phyloP scores from a whole-genome alignment of 1,139 yeast species.

The Saccharomyces hybrid region DNA sequence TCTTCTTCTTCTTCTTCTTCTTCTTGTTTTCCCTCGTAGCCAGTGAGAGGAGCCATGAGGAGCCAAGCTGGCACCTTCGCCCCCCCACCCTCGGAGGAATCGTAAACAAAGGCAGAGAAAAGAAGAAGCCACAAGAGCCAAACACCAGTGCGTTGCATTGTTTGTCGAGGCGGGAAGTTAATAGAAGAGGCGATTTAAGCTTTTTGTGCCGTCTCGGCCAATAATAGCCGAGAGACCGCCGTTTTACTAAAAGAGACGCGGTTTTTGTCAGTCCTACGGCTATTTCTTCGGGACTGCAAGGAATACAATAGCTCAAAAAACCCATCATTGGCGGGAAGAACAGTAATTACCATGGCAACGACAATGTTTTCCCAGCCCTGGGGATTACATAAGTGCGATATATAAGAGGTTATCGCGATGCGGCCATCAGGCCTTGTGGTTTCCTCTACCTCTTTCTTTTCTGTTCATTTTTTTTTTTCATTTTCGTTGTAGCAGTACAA shows the following conservation, averaged over 20 bases:
- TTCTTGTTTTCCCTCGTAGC: neutral
- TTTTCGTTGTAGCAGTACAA: no score
- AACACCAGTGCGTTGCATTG: neutral
- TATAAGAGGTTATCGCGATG: neutral
- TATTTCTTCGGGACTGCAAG: neutral
- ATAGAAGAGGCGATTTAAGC: no score
- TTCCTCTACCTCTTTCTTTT: neutral
- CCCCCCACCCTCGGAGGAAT: neutral
- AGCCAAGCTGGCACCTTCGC: neutral
- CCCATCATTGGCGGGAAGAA: neutral
- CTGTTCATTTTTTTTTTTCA: neutral
- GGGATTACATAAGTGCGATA: neutral
- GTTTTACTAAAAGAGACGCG: neutral
- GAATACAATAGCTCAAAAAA: neutral
- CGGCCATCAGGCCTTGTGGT: neutral
- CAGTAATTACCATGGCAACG: neutral
- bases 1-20: neutral
- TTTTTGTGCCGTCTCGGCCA: neutral
- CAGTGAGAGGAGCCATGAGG: neutral
- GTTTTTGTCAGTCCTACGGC: neutral
- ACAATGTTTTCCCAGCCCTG: no score
- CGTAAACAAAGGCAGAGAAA: neutral
- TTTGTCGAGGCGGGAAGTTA: no score
- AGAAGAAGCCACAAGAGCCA: neutral
- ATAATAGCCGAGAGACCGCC: neutral